Conservation (phyloP, 2,329 filamentous ascomycete species). For the Thermothelomyces thermophilus region DNA sequence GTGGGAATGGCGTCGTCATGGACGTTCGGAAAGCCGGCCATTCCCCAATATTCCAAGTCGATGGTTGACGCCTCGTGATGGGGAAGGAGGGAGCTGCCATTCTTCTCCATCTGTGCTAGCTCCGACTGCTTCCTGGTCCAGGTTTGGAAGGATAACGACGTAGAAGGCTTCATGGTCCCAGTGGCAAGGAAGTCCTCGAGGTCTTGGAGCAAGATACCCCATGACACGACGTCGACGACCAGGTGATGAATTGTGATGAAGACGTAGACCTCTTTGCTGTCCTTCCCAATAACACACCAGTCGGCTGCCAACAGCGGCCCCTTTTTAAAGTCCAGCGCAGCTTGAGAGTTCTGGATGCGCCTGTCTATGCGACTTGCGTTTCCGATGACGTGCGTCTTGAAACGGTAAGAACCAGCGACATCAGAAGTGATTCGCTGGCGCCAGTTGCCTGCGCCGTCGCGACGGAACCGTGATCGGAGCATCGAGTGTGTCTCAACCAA, state of each 20-base stretch:
- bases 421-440: slow-evolving; percentile 24
- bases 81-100: slow-evolving; percentile 16
- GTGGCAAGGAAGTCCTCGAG: slow-evolving; percentile 34
- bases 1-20: slow-evolving; percentile 16
- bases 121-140: slow-evolving; percentile 32
- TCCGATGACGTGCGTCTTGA: slow-evolving; percentile 19
- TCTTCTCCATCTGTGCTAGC: slow-evolving; percentile 9
- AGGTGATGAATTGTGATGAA: slow-evolving; percentile 33
- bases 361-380: slow-evolving; percentile 19
- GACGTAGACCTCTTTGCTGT: slow-evolving; percentile 15
- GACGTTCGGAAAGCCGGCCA: slow-evolving; percentile 20
- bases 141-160: slow-evolving; percentile 30
- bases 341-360: slow-evolving; percentile 19
- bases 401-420: slow-evolving; percentile 19
- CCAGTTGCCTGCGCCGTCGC: slow-evolving; percentile 23
- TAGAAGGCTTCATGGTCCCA: slow-evolving; percentile 8
- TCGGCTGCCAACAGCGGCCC: slow-evolving; percentile 26
- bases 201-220: slow-evolving; percentile 40
- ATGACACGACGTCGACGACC: slow-evolving; percentile 40
- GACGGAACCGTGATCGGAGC: slow-evolving; percentile 32
- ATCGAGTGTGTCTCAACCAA: slow-evolving; percentile 31
- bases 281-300: slow-evolving; percentile 16
- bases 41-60: slow-evolving; percentile 26
- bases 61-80: slow-evolving; percentile 12
- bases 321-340: slow-evolving; percentile 19